Evolutionary conservation across 345 rosid genomes (phyloP), one percentile per base, ranked within the genome.

Genomic region (Aegle marmelos): DNA sequence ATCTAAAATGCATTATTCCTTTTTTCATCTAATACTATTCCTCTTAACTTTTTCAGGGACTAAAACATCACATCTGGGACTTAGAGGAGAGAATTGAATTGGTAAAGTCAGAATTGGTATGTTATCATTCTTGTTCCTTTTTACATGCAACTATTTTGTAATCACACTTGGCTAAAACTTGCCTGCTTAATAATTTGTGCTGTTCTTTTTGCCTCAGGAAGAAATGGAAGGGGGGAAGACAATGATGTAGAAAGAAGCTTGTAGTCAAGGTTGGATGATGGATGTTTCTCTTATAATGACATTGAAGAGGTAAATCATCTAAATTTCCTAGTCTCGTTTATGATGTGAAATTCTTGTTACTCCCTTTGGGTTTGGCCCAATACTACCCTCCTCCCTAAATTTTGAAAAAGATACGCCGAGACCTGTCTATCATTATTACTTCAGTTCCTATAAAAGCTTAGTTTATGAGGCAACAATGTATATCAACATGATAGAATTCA

Each of bases 61-160:
- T 95, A 75, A 95, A 87, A 88, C 85, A 91, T 86, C 94, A 95
- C 78, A 79, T 87, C 78, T 77, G 82, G 60, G 97, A 91, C 78
- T 76, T 93, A 41, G 85, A 86, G 82, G 89, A 90, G 87, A 84
- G 83, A 76, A 82, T 95, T 45, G 91, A 87, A 73, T 84, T 88
- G 75, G 70, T 91, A 78, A 91, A 88, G 88, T 80, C 83, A 33
- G 87, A 84, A 73, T 72, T 87, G 70, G 96, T 91, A 89, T 22
- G 84, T 37, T 41, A 36, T 63, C 61, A 27, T 67, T 53, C 27
- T 53, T 11, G 61, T 39, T 73, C n/a, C 50, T 69, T 57, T 70
- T 10, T 16, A 8, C 24, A 57, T 74, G 6, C 39, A 34, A 37
- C 61, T 9, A 31, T 36, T 50, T 39, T 37, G 16, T 70, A 37